Conservation (phyloP, 2,329 filamentous ascomycete species). For the Neofusicoccum kwambonambiense region DNA sequence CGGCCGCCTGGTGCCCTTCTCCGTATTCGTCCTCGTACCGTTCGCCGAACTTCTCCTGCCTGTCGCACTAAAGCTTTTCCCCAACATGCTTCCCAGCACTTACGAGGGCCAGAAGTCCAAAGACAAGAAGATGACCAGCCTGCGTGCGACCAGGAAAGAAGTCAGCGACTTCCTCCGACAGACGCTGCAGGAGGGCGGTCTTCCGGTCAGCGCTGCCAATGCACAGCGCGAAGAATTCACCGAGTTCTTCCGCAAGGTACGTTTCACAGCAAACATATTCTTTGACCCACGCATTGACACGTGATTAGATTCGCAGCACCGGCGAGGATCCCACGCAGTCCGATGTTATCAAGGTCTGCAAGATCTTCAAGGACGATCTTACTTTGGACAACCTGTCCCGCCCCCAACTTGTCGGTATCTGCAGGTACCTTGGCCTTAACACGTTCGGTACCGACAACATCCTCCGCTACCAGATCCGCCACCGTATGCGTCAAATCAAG, state of each 20-base stretch:
- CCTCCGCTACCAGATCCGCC: constrained; percentile 93
- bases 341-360: constrained; percentile 98
- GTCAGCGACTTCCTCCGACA: constrained; percentile 86
- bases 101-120: constrained; percentile 91
- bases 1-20: constrained; percentile 89
- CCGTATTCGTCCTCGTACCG: constrained; percentile 93
- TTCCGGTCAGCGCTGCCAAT: constrained; percentile 79
- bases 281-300: constrained; percentile 19
- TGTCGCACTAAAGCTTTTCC: constrained; percentile 89
- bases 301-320: constrained; percentile 61
- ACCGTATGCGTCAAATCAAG: constrained; percentile 99
- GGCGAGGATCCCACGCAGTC: constrained; percentile 84
- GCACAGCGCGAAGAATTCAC: constrained; percentile 91
- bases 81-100: constrained; percentile 94
- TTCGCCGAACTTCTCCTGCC: constrained; percentile 93
- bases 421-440: constrained; percentile 96
- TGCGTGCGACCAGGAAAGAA: constrained; percentile 86
- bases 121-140: constrained; percentile 78
- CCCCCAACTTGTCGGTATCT: constrained; percentile 95
- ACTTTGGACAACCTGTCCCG: constrained; percentile 95
- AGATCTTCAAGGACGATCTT: constrained; percentile 96
- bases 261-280: neutral
- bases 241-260: constrained; percentile 94
- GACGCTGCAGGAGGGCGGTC: constrained; percentile 88
- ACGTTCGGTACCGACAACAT: constrained; percentile 97